A percentile compares a stretch with the other conserved stretches of the same genome.
Conservation (phyloP, 768 basidiomycete genomes). For the Hydnomerulius pinastri region DNA sequence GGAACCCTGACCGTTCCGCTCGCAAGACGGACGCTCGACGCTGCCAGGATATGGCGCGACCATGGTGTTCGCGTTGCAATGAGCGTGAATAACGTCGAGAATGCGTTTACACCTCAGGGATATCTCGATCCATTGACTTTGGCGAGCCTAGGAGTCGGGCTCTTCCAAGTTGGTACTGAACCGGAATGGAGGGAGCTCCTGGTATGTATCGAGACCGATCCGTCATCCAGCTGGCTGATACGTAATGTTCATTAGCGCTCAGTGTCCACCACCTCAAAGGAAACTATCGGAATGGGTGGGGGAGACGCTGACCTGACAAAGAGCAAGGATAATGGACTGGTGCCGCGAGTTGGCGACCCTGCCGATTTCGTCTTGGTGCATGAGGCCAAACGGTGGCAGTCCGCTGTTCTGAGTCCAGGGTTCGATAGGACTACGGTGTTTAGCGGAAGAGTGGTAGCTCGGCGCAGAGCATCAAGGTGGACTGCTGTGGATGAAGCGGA, state of each 20-base stretch:
- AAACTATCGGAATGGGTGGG: slow-evolving; percentile 42
- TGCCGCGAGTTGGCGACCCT: slow-evolving; percentile 40
- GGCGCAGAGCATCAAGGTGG: slow-evolving; percentile 20
- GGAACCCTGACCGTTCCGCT: slow-evolving; percentile 32
- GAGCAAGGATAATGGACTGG: slow-evolving; percentile 23
- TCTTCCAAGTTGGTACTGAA: slow-evolving; percentile 59
- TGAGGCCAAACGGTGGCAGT: slow-evolving; percentile 43
- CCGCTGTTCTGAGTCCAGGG: slow-evolving; percentile 50
- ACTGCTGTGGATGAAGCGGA: neutral
- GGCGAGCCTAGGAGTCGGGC: slow-evolving; percentile 55
- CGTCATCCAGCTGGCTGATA: neutral
- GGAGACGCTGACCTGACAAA: neutral
- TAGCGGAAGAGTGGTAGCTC: slow-evolving; percentile 16
- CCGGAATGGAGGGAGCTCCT: slow-evolving; percentile 47
- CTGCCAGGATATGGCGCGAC: slow-evolving; percentile 46
- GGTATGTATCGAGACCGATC: slow-evolving; percentile 36
- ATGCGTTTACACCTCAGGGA: slow-evolving; percentile 72
- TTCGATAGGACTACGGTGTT: slow-evolving; percentile 24
- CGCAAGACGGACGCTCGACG: slow-evolving; percentile 56
- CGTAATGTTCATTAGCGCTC: slow-evolving; percentile 40
- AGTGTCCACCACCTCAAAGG: slow-evolving; percentile 54
- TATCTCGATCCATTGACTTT: slow-evolving; percentile 61
- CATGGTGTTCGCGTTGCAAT: slow-evolving; percentile 53
- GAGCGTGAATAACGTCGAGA: slow-evolving; percentile 66
- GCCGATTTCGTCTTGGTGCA: slow-evolving; percentile 66